Percentiles rank a stretch among this genome's conserved stretches.
phyloP scores from a whole-genome alignment of 257 asterid genomes.

The Galeopsis tetrahit region DNA sequence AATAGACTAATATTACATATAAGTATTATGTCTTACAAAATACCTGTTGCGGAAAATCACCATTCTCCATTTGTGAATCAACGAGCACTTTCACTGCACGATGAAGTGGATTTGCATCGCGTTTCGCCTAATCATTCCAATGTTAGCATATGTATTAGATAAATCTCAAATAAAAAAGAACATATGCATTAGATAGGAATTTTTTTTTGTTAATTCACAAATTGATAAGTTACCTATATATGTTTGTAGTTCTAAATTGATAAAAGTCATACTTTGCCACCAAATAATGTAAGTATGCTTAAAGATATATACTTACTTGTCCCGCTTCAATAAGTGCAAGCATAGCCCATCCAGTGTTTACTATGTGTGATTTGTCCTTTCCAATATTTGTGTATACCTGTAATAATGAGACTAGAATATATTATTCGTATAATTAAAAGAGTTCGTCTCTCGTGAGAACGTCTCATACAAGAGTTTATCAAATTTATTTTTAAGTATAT shows the following conservation, averaged over 20 bases:
- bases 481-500: neutral
- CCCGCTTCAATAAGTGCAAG: constrained; percentile 73
- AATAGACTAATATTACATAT: no score
- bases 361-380: constrained; percentile 54
- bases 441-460: no score
- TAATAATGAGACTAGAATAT: neutral
- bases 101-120: constrained; percentile 65
- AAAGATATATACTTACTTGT: constrained; percentile 52
- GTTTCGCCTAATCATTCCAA: constrained; percentile 46
- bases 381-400: constrained; percentile 64
- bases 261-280: neutral
- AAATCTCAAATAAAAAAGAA: neutral
- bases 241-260: no score
- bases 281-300: neutral
- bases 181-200: no score
- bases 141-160: neutral
- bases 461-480: no score
- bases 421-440: neutral
- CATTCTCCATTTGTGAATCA: constrained; percentile 68
- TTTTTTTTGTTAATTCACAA: neutral
- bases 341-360: constrained; percentile 81
- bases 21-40: neutral
- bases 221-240: neutral
- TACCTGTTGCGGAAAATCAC: constrained; percentile 91
- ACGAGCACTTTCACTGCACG: constrained; percentile 64